These are phyloP conservation scores for Hypoxylon crocopeplum DNA, from an alignment of 495 filamentous ascomycete species.

Conservation along the genomic window DNA sequence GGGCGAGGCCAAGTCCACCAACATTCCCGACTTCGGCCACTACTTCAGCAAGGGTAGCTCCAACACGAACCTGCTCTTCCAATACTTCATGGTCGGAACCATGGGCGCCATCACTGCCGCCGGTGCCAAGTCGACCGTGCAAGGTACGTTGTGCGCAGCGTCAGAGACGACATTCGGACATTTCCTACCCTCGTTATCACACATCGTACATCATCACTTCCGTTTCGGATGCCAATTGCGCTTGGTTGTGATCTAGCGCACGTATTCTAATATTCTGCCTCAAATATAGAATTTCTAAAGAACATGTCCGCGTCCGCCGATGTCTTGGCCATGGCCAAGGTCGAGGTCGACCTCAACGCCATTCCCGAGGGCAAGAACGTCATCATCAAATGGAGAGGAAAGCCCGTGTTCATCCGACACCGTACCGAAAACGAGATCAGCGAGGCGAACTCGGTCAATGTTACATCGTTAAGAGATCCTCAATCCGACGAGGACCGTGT, in stretches of 20 bases:
- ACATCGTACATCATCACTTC: neutral
- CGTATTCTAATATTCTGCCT: conserved; percentile 19
- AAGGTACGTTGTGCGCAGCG: conserved; percentile 71
- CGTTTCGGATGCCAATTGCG: neutral
- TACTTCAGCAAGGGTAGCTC: conserved; percentile 74
- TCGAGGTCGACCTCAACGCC: conserved; percentile 88
- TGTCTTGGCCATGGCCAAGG: conserved; percentile 98
- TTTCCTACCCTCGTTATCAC: conserved; percentile 30
- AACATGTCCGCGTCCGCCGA: conserved; percentile 99
- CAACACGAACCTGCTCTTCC: conserved; percentile 81
- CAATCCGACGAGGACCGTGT: conserved; percentile 90
- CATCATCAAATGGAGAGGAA: conserved; percentile 99
- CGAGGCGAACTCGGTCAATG: conserved; percentile 79
- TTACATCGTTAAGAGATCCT: conserved; percentile 85
- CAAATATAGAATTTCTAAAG: conserved; percentile 86
- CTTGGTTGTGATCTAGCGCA: neutral
- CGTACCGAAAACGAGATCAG: conserved; percentile 86
- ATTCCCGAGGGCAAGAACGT: conserved; percentile 99
- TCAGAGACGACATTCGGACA: conserved; percentile 3
- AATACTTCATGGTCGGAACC: conserved; percentile 97
- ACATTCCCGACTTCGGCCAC: conserved; percentile 88
- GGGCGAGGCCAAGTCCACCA: conserved; percentile 61
- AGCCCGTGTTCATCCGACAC: conserved; percentile 99
- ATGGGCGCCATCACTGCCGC: conserved; percentile 89
- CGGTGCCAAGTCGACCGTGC: conserved; percentile 94